Evolutionary conservation across 2,329 filamentous ascomycete genomes (phyloP).

Genomic region (Cladosporium sphaerospermum): DNA sequence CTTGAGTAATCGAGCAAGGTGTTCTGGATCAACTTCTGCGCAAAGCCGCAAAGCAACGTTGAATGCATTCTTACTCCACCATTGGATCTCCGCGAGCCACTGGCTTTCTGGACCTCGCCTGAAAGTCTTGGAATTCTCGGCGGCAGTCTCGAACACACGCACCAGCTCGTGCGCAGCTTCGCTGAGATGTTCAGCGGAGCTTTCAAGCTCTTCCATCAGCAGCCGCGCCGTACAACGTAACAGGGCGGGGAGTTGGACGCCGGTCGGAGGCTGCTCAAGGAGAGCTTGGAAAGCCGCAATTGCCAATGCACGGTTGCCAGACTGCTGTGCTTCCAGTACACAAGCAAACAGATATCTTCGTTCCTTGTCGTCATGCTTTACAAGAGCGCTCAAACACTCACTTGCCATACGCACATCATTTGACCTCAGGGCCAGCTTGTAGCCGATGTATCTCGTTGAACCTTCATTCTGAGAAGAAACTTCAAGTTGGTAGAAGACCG

Average conservation of each 20-base stretch:
- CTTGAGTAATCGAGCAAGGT: slow-evolving; percentile 50
- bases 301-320: slow-evolving; percentile 56
- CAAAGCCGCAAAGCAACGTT: slow-evolving; percentile 64
- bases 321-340: slow-evolving; percentile 65
- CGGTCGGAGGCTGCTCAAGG: slow-evolving; percentile 47
- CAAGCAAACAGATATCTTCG: slow-evolving; percentile 71
- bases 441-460: slow-evolving; percentile 23
- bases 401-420: slow-evolving; percentile 42
- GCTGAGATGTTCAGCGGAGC: slow-evolving; percentile 23
- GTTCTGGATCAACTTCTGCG: slow-evolving; percentile 49
- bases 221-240: slow-evolving; percentile 51
- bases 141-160: slow-evolving; percentile 46
- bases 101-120: slow-evolving; percentile 33
- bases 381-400: slow-evolving; percentile 58
- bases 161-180: slow-evolving; percentile 46
- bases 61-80: slow-evolving; percentile 79
- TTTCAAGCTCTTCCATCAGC: slow-evolving; percentile 39
- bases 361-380: slow-evolving; percentile 46
- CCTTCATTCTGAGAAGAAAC: slow-evolving; percentile 19
- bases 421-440: slow-evolving; percentile 23
- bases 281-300: slow-evolving; percentile 55
- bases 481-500: slow-evolving; percentile 55
- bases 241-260: slow-evolving; percentile 56
- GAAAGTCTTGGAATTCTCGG: slow-evolving; percentile 39
- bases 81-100: slow-evolving; percentile 61